Conservation (phyloP, 2,329 filamentous ascomycete genomes). For the Spiromastix sp. region DNA sequence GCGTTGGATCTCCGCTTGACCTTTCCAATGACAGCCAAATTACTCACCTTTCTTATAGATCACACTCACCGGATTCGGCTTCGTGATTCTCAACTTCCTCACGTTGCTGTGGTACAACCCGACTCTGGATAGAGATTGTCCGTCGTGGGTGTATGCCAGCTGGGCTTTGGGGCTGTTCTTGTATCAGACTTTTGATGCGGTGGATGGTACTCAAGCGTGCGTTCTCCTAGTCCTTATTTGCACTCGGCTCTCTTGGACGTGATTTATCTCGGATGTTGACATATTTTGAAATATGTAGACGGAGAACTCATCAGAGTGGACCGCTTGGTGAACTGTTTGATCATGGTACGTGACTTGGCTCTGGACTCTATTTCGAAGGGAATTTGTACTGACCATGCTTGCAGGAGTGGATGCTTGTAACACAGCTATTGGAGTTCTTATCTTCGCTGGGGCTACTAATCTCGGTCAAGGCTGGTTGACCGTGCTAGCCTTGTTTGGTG, state of each 20-base stretch:
- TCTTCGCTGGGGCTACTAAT: conserved; percentile 89
- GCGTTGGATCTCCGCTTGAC: conserved; percentile 1
- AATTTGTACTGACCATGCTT: conserved; percentile 8
- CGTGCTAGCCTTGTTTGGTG: conserved; percentile 70
- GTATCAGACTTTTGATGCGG: conserved; percentile 97
- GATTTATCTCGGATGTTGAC: conserved; percentile 1
- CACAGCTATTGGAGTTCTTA: conserved; percentile 81
- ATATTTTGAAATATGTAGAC: conserved; percentile 35
- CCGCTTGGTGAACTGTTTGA: conserved; percentile 95
- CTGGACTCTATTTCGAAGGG: neutral
- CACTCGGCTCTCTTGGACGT: conserved; percentile 4
- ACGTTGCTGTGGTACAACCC: conserved; percentile 95
- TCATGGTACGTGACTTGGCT: conserved; percentile 51
- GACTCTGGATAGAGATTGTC: conserved; percentile 86
- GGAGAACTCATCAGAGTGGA: conserved; percentile 83
- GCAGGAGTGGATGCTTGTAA: conserved; percentile 82
- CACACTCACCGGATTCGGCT: conserved; percentile 80
- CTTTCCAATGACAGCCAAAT: neutral
- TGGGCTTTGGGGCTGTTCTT: conserved; percentile 86
- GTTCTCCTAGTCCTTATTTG: conserved; percentile 26
- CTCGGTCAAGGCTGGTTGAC: conserved; percentile 89
- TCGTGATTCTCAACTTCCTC: conserved; percentile 79
- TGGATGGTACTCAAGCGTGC: conserved; percentile 87
- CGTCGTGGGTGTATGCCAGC: conserved; percentile 85
- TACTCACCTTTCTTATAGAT: conserved; percentile 50